phyloP scores from a whole-genome alignment of 495 filamentous ascomycete species.

The Xylaria telfairii region DNA sequence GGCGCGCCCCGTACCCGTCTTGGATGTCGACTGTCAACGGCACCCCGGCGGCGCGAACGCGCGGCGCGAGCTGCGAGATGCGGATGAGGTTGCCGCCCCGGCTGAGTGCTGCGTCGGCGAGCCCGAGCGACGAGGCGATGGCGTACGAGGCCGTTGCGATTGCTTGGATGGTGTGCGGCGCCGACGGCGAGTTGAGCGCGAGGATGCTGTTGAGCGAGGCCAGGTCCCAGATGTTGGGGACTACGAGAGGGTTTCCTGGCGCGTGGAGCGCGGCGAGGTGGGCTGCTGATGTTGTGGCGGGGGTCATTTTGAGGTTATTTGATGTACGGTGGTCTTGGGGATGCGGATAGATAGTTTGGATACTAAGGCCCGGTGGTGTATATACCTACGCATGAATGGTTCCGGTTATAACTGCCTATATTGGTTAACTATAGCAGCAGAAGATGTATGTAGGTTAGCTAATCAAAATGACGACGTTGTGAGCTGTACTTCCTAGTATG shows the following conservation, averaged over 20 bases:
- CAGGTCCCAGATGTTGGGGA: conserved; percentile 56
- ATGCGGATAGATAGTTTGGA: background rate
- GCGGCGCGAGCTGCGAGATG: conserved; percentile 29
- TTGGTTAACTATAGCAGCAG: background rate
- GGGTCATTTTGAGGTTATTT: background rate
- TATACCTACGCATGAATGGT: too few species aligned
- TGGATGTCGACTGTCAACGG: conserved; percentile 55
- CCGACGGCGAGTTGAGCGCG: conserved; percentile 35
- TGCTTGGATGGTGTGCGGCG: conserved; percentile 30
- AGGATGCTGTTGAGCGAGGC: conserved; percentile 46
- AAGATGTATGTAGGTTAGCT: background rate
- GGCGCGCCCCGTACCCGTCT: conserved; percentile 50
- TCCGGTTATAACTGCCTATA: background rate
- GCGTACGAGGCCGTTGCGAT: conserved; percentile 57
- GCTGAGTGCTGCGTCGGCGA: conserved; percentile 48
- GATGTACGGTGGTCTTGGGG: background rate
- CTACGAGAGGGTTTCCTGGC: conserved; percentile 51
- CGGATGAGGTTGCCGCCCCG: conserved; percentile 40
- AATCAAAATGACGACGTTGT: background rate
- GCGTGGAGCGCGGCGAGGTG: conserved; percentile 45
- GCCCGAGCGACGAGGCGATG: conserved; percentile 48
- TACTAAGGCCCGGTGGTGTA: background rate
- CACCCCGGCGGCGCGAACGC: conserved; percentile 26
- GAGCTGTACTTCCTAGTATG: background rate
- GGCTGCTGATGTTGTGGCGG: conserved; percentile 24